Evolutionary conservation across 2,329 filamentous ascomycete species (phyloP), one percentile per base, ranked within the genome.

Genomic region (Trichoderma harzianum): DNA sequence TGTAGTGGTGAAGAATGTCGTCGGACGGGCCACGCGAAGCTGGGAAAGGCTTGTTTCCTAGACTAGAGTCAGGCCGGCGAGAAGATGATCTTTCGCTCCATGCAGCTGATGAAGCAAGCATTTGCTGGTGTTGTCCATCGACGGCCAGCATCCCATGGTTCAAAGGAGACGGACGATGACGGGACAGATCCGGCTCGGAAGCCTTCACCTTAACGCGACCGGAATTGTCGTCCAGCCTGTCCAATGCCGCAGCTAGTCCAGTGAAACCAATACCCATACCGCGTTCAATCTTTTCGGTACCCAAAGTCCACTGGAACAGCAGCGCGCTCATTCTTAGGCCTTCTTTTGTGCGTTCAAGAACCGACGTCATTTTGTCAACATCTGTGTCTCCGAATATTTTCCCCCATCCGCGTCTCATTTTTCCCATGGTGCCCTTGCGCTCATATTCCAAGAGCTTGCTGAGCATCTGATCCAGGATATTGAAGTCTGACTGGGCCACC

Each of bases 251-350:
- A 1, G 88, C 87, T 8, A 93, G 84, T 5, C 89, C 89, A 1
- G 89, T 90, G 76, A 91, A 93, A 57, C 91, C 91, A 60, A 91
- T 91, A 21, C 89, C 89, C 55, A 88, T 85, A 14, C 88, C 85
- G 18, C 86, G 86, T 74, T 91, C 89, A 18, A 87, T 86, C 77
- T 86, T 88, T 24, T 84, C 84, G 34, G 84, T 84, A 10, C 89
- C 89, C 4, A 92, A 82, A 24, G 86, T 88, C 89, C 90, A 92
- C 74, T 90, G 86, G 78, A 92, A 89, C 75, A 90, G 86, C 58
- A 89, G 83, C 8, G 88, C 86, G 76, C 88, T 91, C 84, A 91
- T 89, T 75, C 86, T 87, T 63, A 92, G 80, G 2, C 88, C 86
- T 75, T 92, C 89, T 11, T 87, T 85, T 14, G 87, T 90, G 78